Percentiles rank a stretch among this genome's conserved stretches.
phyloP scores from a whole-genome alignment of 495 filamentous ascomycete species.

The Hypoxylon lienhwacheense region DNA sequence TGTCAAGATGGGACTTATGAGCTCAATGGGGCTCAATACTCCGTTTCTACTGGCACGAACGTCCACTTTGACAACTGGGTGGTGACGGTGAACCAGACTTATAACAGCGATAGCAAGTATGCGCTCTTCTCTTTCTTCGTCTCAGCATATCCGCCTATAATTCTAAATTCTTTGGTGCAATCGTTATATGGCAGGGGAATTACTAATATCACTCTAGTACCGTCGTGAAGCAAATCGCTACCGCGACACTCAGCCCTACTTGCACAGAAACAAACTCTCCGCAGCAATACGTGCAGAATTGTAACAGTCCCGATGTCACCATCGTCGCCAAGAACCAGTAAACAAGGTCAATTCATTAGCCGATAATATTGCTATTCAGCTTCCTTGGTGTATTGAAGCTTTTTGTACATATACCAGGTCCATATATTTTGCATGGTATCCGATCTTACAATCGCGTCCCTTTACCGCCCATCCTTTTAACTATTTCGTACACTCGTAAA shows the following conservation, averaged over 20 bases:
- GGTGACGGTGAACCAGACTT: conserved; percentile 35
- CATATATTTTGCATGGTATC: too few relatives aligned
- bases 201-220: conserved; percentile 9
- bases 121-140: not conserved
- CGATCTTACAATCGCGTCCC: conserved; percentile 13
- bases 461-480: not conserved
- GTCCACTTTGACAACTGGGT: conserved; percentile 28
- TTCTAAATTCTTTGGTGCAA: not conserved
- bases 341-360: not conserved
- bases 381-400: not conserved
- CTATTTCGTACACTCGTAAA: conserved; percentile 4
- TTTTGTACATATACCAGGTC: conserved; percentile 3
- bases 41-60: conserved; percentile 21
- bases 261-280: conserved; percentile 20
- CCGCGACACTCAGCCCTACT: conserved; percentile 20
- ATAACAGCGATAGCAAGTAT: conserved; percentile 25
- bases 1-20: conserved; percentile 21
- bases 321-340: conserved; percentile 11
- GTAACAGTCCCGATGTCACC: conserved; percentile 20
- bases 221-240: conserved; percentile 22
- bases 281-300: conserved; percentile 27
- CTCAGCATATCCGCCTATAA: not conserved
- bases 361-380: not conserved
- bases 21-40: conserved; percentile 7
- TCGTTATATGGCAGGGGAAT: not conserved